Percentiles rank a stretch among this genome's conserved stretches.
These are phyloP conservation scores for Salix exigua DNA, from an alignment of 345 rosid species.

Conservation along the genomic window DNA sequence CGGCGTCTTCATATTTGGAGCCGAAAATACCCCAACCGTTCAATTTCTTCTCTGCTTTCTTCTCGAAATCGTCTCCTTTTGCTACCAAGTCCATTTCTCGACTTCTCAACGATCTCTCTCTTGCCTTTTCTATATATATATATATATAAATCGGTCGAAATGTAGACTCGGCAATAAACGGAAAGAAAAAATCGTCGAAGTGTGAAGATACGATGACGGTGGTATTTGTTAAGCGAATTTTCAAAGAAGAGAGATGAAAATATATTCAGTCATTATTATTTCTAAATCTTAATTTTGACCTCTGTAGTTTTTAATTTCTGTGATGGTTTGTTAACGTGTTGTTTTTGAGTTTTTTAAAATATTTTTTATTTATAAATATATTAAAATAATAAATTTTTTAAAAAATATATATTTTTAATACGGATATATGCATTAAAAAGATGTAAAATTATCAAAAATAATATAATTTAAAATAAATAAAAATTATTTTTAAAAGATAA, in stretches of 20 bases:
- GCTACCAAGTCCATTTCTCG: conserved; percentile 39
- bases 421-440: no score
- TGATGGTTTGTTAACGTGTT: no score
- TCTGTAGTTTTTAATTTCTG: background rate
- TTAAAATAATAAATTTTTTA: no score
- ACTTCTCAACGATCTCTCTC: background rate
- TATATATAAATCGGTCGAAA: background rate
- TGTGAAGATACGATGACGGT: background rate
- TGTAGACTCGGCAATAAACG: background rate
- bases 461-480: no score
- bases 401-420: no score
- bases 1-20: conserved; percentile 64
- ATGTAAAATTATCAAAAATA: no score
- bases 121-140: background rate
- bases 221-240: background rate
- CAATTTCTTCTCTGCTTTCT: conserved; percentile 69
- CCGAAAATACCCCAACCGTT: conserved; percentile 56
- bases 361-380: no score
- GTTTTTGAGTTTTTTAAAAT: no score
- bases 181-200: background rate
- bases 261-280: background rate
- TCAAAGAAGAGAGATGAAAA: background rate
- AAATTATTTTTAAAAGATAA: no score
- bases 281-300: background rate
- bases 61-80: conserved; percentile 57